phyloP scores from a whole-genome alignment of 768 basidiomycete genomes.

The Mycena haematopus region DNA sequence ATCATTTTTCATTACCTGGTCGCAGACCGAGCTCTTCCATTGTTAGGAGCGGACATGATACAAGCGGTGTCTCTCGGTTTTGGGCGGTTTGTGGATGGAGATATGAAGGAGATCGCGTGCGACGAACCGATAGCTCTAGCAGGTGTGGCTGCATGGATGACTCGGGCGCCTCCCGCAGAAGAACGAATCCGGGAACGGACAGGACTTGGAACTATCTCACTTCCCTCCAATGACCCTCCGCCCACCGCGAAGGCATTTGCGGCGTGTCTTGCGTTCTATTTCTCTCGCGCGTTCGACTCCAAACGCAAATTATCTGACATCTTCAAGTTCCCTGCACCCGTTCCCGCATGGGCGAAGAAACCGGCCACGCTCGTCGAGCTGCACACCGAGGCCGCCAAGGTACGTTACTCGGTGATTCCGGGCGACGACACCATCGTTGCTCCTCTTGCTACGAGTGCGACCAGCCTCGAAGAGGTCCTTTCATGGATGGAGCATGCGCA shows the following conservation, averaged over 20 bases:
- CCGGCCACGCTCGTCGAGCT: not conserved
- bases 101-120: too few relatives aligned
- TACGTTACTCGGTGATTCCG: not conserved
- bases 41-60: too few relatives aligned
- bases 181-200: too few relatives aligned
- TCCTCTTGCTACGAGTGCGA: not conserved
- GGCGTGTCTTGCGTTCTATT: not conserved
- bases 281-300: not conserved
- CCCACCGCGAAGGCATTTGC: not conserved
- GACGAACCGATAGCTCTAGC: too few relatives aligned
- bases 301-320: not conserved
- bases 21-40: too few relatives aligned
- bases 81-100: too few relatives aligned
- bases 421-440: not conserved
- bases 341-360: not conserved
- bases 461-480: not conserved
- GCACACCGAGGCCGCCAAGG: not conserved
- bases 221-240: too few relatives aligned
- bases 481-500: not conserved
- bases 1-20: too few relatives aligned
- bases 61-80: too few relatives aligned
- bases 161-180: too few relatives aligned
- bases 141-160: too few relatives aligned
- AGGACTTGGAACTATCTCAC: too few relatives aligned
- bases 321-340: not conserved